phyloP scores from a whole-genome alignment of 2,329 filamentous ascomycete genomes.

The Apiospora aurea region DNA sequence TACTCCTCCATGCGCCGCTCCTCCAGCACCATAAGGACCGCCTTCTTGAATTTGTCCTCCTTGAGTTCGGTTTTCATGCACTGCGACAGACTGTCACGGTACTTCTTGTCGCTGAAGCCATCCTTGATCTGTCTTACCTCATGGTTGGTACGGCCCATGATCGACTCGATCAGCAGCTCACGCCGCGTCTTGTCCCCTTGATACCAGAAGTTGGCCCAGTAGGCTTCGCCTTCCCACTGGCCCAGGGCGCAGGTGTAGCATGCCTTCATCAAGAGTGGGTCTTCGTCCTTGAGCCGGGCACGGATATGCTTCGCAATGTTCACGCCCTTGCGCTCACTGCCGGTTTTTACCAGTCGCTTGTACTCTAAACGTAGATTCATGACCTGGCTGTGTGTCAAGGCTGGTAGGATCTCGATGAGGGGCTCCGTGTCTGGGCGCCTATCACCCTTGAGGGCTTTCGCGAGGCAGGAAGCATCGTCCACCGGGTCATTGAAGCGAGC shows the following conservation, averaged over 20 bases:
- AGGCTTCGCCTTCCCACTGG: conserved; percentile 89
- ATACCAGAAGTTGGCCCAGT: conserved; percentile 99
- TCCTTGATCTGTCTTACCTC: conserved; percentile 89
- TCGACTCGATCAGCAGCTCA: conserved; percentile 88
- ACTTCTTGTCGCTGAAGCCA: conserved; percentile 90
- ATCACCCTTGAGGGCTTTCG: conserved; percentile 74
- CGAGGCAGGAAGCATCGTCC: conserved; percentile 78
- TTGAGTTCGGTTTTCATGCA: conserved; percentile 95
- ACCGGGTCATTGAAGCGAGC: conserved; percentile 85
- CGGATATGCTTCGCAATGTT: conserved; percentile 89
- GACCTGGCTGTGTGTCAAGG: conserved; percentile 85
- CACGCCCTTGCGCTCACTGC: conserved; percentile 75
- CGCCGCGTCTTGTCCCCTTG: conserved; percentile 84
- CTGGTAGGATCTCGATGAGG: conserved; percentile 84
- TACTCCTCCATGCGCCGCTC: conserved; percentile 84
- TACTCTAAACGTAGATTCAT: conserved; percentile 87
- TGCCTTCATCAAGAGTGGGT: conserved; percentile 83
- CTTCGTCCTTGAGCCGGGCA: conserved; percentile 74
- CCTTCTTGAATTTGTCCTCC: conserved; percentile 94
- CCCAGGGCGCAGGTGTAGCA: conserved; percentile 91
- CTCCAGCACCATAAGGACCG: conserved; percentile 83
- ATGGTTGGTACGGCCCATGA: conserved; percentile 90
- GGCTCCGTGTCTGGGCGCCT: conserved; percentile 70
- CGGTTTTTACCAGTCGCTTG: conserved; percentile 86
- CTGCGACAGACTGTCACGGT: conserved; percentile 77